Conservation (phyloP, 768 basidiomycete species). For the Lyophyllum decastes region DNA sequence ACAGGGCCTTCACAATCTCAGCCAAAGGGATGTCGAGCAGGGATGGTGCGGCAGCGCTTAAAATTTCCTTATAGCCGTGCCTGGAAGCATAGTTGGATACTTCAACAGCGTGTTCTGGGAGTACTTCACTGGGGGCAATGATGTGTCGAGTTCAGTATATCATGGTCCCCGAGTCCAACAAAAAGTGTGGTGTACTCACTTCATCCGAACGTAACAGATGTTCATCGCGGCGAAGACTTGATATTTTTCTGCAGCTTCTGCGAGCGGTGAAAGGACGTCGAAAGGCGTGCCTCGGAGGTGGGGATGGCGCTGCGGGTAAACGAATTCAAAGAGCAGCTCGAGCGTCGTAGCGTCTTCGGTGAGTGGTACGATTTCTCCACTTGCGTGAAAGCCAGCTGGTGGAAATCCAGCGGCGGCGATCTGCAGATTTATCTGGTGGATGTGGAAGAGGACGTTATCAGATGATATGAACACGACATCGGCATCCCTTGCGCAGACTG, state of each 20-base stretch:
- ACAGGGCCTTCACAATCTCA: not conserved
- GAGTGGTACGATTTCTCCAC: conserved; percentile 21
- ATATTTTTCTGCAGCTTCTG: conserved; percentile 34
- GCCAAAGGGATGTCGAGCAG: not conserved
- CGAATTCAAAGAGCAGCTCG: conserved; percentile 27
- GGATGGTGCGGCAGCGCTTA: not conserved
- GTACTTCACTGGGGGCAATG: not conserved
- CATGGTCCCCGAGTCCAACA: not conserved
- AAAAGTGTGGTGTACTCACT: conserved; percentile 9
- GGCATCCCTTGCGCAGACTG: conserved; percentile 21
- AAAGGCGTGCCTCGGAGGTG: conserved; percentile 20
- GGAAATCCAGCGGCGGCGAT: conserved; percentile 23
- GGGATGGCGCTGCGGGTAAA: conserved; percentile 26
- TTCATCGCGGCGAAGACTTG: conserved; percentile 28
- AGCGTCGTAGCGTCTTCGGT: conserved; percentile 23
- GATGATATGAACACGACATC: conserved; percentile 24
- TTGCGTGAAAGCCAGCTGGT: conserved; percentile 14
- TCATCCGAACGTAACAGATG: conserved; percentile 26
- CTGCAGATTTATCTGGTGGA: conserved; percentile 23
- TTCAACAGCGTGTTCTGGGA: not conserved
- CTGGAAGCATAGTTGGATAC: not conserved
- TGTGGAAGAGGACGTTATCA: conserved; percentile 22
- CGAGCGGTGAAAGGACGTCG: conserved; percentile 17
- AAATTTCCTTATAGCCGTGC: not conserved
- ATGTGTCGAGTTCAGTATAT: not conserved